Evolutionary conservation across 1,284 basidiomycete genomes (phyloP).

Genomic region (Ceratobasidium theobromae): DNA sequence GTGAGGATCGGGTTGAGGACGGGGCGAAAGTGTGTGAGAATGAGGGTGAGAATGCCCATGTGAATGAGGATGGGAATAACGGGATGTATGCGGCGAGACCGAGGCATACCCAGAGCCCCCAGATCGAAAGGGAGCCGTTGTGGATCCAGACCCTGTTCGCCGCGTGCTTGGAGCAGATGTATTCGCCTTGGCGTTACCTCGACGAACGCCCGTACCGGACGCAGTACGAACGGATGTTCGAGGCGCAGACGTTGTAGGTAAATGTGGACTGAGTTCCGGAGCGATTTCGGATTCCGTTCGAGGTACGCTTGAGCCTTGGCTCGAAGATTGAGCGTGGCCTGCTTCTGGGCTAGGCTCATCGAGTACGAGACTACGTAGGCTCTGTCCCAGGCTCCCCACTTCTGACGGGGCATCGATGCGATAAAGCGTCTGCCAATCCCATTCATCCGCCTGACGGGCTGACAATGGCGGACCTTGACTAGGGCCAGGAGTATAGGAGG

Average conservation of each 20-base stretch:
- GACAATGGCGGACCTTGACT: not conserved
- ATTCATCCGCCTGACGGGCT: conserved; percentile 47
- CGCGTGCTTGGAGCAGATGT: not conserved
- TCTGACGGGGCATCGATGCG: conserved; percentile 13
- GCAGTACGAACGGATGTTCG: conserved; percentile 5
- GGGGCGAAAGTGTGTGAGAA: conserved; percentile 29
- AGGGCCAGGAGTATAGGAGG: conserved; percentile 45
- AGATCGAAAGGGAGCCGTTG: not conserved
- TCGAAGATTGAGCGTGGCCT: conserved; percentile 16
- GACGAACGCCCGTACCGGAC: conserved; percentile 8
- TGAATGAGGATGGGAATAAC: conserved; percentile 25
- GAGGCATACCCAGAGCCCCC: not conserved
- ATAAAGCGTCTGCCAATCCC: conserved; percentile 66
- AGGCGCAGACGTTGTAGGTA: conserved; percentile 6
- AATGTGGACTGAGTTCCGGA: conserved; percentile 1
- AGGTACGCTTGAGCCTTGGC: not conserved
- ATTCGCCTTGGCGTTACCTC: not conserved
- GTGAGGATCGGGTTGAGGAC: conserved; percentile 63
- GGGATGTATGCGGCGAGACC: conserved; percentile 25
- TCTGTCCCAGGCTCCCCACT: conserved; percentile 22
- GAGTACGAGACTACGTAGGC: conserved; percentile 17
- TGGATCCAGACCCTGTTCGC: not conserved
- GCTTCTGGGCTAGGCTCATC: conserved; percentile 12
- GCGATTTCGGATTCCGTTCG: not conserved
- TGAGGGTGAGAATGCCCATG: conserved; percentile 9